Conservation (phyloP, 2,329 filamentous ascomycete genomes). For the Cercospora sp. region DNA sequence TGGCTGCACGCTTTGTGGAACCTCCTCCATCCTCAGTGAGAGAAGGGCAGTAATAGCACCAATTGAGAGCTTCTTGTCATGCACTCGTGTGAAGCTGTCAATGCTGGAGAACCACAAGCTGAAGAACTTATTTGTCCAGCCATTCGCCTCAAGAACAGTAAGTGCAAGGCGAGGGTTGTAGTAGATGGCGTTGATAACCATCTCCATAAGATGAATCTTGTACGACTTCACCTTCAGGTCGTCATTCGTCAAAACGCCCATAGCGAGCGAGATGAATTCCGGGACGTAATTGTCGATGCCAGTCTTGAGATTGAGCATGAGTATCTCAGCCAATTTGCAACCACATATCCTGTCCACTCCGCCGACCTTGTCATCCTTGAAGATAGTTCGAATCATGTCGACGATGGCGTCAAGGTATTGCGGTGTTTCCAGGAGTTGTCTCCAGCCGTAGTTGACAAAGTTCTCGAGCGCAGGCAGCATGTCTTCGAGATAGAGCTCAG, state of each 20-base stretch:
- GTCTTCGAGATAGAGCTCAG: conserved; percentile 95
- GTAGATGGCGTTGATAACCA: conserved; percentile 97
- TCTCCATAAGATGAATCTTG: conserved; percentile 95
- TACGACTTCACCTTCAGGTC: conserved; percentile 90
- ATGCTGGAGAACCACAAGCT: conserved; percentile 97
- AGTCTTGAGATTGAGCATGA: conserved; percentile 92
- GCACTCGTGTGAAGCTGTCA: conserved; percentile 86
- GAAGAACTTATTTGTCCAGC: conserved; percentile 99
- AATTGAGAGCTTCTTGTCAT: conserved; percentile 98
- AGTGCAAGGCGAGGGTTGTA: conserved; percentile 89
- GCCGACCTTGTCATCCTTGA: conserved; percentile 85
- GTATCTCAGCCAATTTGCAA: conserved; percentile 93
- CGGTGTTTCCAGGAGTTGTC: conserved; percentile 77
- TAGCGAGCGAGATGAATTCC: conserved; percentile 85
- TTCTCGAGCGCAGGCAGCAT: conserved; percentile 98
- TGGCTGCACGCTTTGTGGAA: conserved; percentile 88
- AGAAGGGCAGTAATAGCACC: conserved; percentile 87
- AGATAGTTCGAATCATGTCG: conserved; percentile 94
- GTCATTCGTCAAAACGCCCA: conserved; percentile 73
- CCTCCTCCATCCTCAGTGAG: conserved; percentile 73
- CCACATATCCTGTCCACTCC: conserved; percentile 95
- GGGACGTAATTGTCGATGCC: conserved; percentile 85
- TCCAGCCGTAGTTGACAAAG: conserved; percentile 89
- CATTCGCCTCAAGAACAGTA: conserved; percentile 83
- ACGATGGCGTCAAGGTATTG: conserved; percentile 85